Evolutionary conservation across 768 basidiomycete genomes (phyloP), one percentile per base, ranked within the genome.

Genomic region (Polyporus arcularius): DNA sequence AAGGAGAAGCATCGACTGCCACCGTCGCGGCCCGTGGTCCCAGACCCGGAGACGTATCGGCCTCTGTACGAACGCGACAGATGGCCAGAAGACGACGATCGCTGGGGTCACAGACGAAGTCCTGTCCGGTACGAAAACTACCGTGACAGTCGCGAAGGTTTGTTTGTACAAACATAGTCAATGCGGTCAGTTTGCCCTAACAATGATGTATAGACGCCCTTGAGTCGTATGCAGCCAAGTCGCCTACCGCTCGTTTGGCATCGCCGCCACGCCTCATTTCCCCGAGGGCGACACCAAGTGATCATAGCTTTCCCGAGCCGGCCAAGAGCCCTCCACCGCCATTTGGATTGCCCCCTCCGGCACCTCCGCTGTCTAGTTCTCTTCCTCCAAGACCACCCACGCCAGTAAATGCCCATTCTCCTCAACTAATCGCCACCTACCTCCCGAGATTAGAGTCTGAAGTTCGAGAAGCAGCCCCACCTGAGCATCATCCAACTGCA

Each of bases 381-480:
- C 67, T 75, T n/a, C 71, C 75, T 1, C 72, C 80, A 49, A 80
- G 78, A 53, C 78, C 78, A 21, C 82, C 82, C 1, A 81, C 82
- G 0, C 85, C 84, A 1, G 72, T 73, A 12, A 79, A 74, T 64
- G 64, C 68, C 4, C 81, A 77, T 63, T 85, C 83, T 10, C 84
- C 82, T 11, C 54, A 54, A 28, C 28, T 57, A 14, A 18, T 63
- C 14, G 31, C 57, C 0, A 41, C 54, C 4, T 12, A 59, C 1
- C 53, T 62, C 14, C 59, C 62, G 2, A 55, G 60, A 3, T 32
- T 57, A 31, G 58, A 65, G 18, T 64, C 59, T n/a, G 58, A 62
- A 2, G 28, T 35, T 28, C 53, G 49, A 4, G 62, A 32, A 3
- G 53, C 35, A 1, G 35, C 47, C 4, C 21, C 53, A 32, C 14